These are phyloP conservation scores for Lomentospora prolificans DNA, from an alignment of 2,329 filamentous ascomycete species.

Conservation along the genomic window DNA sequence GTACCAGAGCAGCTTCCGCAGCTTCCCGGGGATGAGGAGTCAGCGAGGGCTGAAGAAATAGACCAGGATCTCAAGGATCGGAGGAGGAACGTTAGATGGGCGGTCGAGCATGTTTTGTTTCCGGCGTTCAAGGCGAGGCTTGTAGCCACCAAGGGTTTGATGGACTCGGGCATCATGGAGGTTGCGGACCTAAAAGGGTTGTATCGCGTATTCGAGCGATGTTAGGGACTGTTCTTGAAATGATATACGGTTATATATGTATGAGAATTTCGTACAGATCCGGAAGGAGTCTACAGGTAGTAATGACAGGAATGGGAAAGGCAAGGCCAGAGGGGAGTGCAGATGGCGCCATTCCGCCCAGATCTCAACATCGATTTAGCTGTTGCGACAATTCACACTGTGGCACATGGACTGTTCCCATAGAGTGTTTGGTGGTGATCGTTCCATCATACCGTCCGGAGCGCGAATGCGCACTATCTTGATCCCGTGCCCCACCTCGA, in stretches of 20 bases:
- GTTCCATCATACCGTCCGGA: not conserved
- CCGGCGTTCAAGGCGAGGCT: constrained; percentile 77
- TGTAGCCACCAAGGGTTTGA: constrained; percentile 68
- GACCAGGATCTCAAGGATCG: constrained; percentile 46
- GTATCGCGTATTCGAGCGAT: constrained; percentile 91
- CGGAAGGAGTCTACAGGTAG: too few species aligned
- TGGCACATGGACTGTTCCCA: not conserved
- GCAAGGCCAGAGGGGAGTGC: not conserved
- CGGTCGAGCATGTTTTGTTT: constrained; percentile 79
- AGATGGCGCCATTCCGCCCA: not conserved
- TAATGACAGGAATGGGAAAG: not conserved
- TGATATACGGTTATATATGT: too few species aligned
- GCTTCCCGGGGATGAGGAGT: constrained; percentile 22
- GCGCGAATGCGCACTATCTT: not conserved
- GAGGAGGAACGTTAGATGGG: constrained; percentile 59
- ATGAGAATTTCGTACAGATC: too few species aligned
- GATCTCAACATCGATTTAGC: not conserved
- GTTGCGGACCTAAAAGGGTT: constrained; percentile 86
- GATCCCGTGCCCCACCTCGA: not conserved
- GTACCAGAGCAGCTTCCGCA: constrained; percentile 74
- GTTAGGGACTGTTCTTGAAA: constrained; percentile 35
- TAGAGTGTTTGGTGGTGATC: not conserved
- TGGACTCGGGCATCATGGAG: constrained; percentile 68
- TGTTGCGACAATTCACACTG: not conserved
- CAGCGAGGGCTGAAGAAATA: constrained; percentile 27